Conservation (phyloP, 345 rosid genomes). For the Aegle marmelos region DNA sequence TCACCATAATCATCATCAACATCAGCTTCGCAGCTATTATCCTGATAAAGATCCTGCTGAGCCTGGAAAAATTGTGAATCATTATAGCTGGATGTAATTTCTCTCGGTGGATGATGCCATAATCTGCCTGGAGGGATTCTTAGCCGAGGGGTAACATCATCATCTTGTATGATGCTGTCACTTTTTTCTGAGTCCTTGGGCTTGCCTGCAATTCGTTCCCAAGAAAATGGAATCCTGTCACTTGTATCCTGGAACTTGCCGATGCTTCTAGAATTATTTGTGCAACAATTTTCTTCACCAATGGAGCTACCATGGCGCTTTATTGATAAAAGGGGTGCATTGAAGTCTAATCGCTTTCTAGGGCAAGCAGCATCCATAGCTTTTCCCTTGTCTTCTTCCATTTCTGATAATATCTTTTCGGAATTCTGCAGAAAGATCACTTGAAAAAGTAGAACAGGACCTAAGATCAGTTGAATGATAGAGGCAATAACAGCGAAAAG, state of each 20-base stretch:
- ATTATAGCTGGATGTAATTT: background rate
- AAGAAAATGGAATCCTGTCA: conserved; percentile 65
- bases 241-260: conserved; percentile 21
- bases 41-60: conserved; percentile 1
- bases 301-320: conserved; percentile 35
- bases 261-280: conserved; percentile 14
- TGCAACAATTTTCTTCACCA: conserved; percentile 20
- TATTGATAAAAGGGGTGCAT: conserved; percentile 68
- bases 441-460: background rate
- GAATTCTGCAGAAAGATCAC: background rate
- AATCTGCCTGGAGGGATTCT: conserved; percentile 64
- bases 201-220: conserved; percentile 85
- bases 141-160: conserved; percentile 55
- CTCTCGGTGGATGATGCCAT: conserved; percentile 11
- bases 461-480: conserved; percentile 6
- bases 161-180: conserved; percentile 12
- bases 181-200: conserved; percentile 41
- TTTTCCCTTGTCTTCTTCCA: conserved; percentile 21
- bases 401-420: background rate
- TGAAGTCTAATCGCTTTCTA: conserved; percentile 59
- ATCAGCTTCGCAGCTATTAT: conserved; percentile 32
- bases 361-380: conserved; percentile 36
- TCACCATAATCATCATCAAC: conserved; percentile 28
- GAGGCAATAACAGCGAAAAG: conserved; percentile 4
- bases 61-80: background rate